Conservation (phyloP, 306 rosid genomes). For the Vigna trinervia region DNA sequence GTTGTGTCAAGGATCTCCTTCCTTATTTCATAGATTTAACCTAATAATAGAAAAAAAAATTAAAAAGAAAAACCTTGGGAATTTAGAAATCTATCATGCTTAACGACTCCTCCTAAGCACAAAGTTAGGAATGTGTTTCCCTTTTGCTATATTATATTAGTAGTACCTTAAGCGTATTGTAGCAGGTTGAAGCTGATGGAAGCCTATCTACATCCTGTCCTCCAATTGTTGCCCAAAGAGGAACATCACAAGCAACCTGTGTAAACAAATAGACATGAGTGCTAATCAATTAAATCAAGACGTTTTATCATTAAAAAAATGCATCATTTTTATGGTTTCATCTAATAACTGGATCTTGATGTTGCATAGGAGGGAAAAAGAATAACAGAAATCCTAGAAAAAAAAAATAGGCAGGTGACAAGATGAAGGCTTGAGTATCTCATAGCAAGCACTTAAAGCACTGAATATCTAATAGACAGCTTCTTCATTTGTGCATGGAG, state of each 20-base stretch:
- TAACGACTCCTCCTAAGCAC: neutral
- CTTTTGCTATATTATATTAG: conserved; percentile 6
- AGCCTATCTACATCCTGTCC: conserved; percentile 99
- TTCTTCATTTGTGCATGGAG: neutral
- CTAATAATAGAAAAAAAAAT: neutral
- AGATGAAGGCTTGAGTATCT: neutral
- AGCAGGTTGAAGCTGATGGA: conserved; percentile 99
- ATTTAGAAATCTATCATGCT: conserved; percentile 11
- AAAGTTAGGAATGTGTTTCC: conserved; percentile 30
- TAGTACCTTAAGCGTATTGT: conserved; percentile 91
- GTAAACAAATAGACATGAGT: conserved; percentile 37
- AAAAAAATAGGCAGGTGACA: neutral
- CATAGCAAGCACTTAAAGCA: conserved; percentile 30
- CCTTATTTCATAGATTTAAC: neutral
- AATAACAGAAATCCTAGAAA: conserved; percentile 13
- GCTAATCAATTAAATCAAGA: conserved; percentile 21
- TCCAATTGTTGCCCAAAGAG: conserved; percentile 89
- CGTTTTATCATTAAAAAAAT: conserved; percentile 30
- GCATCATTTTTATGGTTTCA: conserved; percentile 6
- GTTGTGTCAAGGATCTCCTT: neutral
- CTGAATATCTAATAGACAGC: conserved; percentile 18
- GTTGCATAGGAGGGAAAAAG: conserved; percentile 5
- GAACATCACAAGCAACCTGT: conserved; percentile 86
- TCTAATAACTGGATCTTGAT: conserved; percentile 13
- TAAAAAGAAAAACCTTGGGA: neutral